Evolutionary conservation across 129 eudicot species (phyloP).

Genomic region (Tanacetum coccineum): DNA sequence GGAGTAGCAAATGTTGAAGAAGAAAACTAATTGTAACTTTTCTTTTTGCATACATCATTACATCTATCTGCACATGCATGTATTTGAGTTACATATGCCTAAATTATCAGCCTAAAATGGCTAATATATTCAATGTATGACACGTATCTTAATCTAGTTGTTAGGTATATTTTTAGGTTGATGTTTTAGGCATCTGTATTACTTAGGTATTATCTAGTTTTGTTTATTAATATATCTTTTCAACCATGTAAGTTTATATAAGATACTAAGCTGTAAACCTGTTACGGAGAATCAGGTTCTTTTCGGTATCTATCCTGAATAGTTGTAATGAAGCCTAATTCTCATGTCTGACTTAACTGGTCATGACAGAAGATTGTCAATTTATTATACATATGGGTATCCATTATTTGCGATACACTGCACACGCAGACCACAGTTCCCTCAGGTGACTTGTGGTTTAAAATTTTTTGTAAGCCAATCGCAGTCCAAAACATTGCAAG

Average conservation of each 20-base stretch:
- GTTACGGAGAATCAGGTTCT: background rate
- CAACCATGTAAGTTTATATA: background rate
- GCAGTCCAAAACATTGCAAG: constrained; percentile 17
- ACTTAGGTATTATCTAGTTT: constrained; percentile 2
- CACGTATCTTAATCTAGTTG: background rate
- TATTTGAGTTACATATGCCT: no score
- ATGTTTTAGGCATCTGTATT: no score
- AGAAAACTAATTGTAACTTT: background rate
- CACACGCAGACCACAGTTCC: no score
- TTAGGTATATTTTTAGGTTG: no score
- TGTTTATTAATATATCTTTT: no score
- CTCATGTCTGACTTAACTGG: constrained; percentile 1
- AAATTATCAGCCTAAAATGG: no score
- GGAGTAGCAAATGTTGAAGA: constrained; percentile 6
- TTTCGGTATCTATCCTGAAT: constrained; percentile 4
- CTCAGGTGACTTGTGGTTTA: background rate
- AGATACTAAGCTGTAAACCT: background rate
- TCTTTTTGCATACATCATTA: background rate
- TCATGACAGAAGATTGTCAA: constrained; percentile 11
- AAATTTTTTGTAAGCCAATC: background rate
- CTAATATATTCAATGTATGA: background rate
- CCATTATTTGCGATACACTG: background rate
- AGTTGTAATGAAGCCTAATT: constrained; percentile 12
- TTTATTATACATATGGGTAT: background rate
- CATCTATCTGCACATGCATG: background rate